Evolutionary conservation across 169 alveolate species (phyloP).

Genomic region (Cryptosporidium tyzzeri): DNA sequence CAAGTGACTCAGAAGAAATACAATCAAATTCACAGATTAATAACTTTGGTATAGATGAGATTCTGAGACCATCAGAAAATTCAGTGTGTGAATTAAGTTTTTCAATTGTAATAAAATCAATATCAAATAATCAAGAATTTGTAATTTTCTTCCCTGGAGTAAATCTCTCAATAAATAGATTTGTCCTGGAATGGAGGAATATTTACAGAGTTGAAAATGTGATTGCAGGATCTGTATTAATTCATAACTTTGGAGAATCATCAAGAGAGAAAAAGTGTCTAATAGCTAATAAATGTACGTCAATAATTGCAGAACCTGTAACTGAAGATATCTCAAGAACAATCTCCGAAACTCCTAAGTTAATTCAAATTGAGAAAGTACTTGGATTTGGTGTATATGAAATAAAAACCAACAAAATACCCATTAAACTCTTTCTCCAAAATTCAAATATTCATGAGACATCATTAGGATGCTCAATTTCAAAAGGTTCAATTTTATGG

Average conservation of each 20-base stretch:
- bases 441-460: constrained; percentile 35
- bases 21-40: neutral
- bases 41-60: neutral
- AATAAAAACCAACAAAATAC: neutral
- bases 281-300: constrained; percentile 25
- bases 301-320: neutral
- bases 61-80: constrained; percentile 17
- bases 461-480: constrained; percentile 39
- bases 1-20: neutral
- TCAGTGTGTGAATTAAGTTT: constrained; percentile 1
- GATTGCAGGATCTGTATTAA: constrained; percentile 16
- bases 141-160: constrained; percentile 48
- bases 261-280: constrained; percentile 6
- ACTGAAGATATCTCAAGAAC: neutral
- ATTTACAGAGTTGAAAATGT: constrained; percentile 21
- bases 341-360: neutral
- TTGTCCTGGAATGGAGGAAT: constrained; percentile 40
- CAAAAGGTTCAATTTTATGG: constrained; percentile 66
- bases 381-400: constrained; percentile 69
- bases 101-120: constrained; percentile 2
- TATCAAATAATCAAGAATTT: neutral
- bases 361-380: constrained; percentile 42
- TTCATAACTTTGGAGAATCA: neutral
- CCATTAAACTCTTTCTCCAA: constrained; percentile 51
- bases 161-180: constrained; percentile 17